Conservation (phyloP, 2,329 filamentous ascomycete species). For the Diaporthe amygdali region DNA sequence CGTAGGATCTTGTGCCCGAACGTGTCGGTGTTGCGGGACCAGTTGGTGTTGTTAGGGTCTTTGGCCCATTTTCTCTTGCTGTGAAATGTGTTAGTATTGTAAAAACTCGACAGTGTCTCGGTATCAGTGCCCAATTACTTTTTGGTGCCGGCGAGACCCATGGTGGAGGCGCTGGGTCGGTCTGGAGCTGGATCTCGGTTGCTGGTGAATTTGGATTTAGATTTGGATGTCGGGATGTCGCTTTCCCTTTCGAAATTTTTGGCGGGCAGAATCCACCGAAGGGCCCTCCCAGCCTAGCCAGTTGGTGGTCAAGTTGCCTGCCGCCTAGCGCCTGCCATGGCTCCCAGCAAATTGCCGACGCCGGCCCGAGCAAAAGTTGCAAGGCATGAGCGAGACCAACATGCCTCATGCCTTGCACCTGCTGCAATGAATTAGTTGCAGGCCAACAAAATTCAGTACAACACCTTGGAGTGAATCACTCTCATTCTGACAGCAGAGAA, state of each 20-base stretch:
- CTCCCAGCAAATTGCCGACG: not conserved
- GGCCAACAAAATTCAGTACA: not conserved
- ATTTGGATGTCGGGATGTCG: not conserved
- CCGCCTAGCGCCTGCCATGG: not conserved
- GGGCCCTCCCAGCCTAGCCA: not conserved
- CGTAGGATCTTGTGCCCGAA: conserved; percentile 92
- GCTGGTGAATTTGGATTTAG: not conserved
- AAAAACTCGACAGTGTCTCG: too few species aligned
- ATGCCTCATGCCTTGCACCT: not conserved
- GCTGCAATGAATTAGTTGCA: not conserved
- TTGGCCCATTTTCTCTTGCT: conserved; percentile 74
- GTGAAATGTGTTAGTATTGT: conserved; percentile 10
- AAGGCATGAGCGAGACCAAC: not conserved
- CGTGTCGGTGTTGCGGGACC: conserved; percentile 79
- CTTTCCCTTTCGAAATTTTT: conserved; percentile 20
- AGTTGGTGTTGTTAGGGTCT: conserved; percentile 96
- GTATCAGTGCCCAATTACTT: conserved; percentile 53
- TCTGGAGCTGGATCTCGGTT: not conserved
- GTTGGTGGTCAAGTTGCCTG: not conserved
- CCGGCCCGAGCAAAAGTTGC: conserved; percentile 13
- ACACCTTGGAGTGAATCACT: too few species aligned
- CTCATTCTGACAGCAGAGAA: not conserved
- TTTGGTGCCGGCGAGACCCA: conserved; percentile 73
- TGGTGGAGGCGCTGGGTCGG: conserved; percentile 37
- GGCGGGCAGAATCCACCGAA: conserved; percentile 18